Evolutionary conservation across 75 land plant genomes (phyloP).

Genomic region (Pseudotsuga menziesii): DNA sequence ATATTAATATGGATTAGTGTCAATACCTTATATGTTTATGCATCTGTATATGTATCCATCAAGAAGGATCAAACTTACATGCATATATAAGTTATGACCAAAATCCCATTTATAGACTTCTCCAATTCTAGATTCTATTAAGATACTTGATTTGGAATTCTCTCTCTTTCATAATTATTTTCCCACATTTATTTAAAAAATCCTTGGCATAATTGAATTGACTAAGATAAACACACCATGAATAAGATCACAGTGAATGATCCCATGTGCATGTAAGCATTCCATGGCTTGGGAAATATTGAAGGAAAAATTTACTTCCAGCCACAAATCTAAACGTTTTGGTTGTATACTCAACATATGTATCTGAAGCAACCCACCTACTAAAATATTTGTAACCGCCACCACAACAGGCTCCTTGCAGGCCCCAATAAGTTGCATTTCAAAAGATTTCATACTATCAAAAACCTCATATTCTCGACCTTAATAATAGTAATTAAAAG

Average conservation of each 20-base stretch:
- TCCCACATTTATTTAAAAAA: background rate
- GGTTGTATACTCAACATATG: slow-evolving; percentile 21
- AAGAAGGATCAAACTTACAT: too few relatives aligned
- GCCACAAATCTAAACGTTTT: background rate
- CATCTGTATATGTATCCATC: background rate
- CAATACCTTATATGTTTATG: background rate
- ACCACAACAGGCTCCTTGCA: background rate
- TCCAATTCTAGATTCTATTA: background rate
- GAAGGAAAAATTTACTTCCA: background rate
- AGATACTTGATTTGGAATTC: background rate
- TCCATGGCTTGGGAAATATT: background rate
- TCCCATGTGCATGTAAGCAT: background rate
- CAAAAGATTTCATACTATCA: background rate
- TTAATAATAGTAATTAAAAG: background rate
- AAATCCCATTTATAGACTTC: background rate
- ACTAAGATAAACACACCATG: background rate
- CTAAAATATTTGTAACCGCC: background rate
- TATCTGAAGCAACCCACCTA: slow-evolving; percentile 31
- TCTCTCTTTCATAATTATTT: too few relatives aligned
- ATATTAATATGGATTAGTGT: too few relatives aligned
- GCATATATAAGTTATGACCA: background rate
- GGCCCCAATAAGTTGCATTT: background rate
- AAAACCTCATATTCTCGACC: background rate
- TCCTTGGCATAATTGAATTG: background rate
- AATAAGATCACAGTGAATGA: background rate